Evolutionary conservation across 257 asterid species (phyloP).

Genomic region (Solanum virginianum): DNA sequence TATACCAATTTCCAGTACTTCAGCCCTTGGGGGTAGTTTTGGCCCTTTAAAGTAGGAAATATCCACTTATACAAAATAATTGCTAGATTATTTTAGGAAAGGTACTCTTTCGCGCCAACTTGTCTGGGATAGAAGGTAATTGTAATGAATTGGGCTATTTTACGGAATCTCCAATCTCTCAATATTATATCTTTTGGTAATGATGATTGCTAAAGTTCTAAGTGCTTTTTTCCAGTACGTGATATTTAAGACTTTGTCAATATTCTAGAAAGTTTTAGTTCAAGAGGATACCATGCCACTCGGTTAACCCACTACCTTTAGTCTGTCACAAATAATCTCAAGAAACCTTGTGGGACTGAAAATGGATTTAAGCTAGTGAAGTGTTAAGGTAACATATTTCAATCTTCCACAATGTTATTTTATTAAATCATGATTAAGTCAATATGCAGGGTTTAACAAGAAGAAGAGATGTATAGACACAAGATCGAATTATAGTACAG

Average conservation of each 20-base stretch:
- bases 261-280: neutral
- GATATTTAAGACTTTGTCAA: neutral
- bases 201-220: neutral
- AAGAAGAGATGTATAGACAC: neutral
- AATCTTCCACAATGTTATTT: neutral
- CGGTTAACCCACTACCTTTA: neutral
- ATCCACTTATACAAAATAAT: neutral
- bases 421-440: neutral
- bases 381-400: neutral
- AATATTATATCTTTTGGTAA: neutral
- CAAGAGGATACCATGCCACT: neutral
- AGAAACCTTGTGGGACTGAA: neutral
- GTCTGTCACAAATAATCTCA: neutral
- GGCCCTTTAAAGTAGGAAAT: neutral
- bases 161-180: neutral
- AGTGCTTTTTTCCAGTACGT: neutral
- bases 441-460: neutral
- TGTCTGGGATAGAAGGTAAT: neutral
- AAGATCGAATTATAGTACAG: neutral
- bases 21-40: neutral
- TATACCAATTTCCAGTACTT: neutral
- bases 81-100: neutral
- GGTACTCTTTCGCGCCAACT: neutral
- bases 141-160: neutral
- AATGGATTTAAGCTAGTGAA: neutral